Conservation (phyloP, 2,329 filamentous ascomycete species). For the Pezicula carpinea region DNA sequence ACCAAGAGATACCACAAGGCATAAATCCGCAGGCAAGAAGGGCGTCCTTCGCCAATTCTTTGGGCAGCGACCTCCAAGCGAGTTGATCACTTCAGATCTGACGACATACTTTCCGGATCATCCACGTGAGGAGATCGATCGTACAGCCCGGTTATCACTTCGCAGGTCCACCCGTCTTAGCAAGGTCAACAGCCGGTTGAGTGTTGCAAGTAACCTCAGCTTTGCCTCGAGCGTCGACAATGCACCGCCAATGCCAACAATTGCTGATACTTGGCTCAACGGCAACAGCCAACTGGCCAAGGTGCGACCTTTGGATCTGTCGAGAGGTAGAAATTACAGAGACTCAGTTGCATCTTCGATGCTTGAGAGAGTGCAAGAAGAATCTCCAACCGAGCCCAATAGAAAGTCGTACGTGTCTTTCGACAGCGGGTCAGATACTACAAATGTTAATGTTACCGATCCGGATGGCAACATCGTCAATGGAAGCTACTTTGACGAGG, state of each 20-base stretch:
- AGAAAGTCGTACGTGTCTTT: conserved; percentile 91
- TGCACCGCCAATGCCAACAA: conserved; percentile 90
- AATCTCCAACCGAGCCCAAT: conserved; percentile 77
- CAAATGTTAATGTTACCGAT: conserved; percentile 69
- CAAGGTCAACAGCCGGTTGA: conserved; percentile 86
- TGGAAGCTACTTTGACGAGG: conserved; percentile 83
- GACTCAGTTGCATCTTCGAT: conserved; percentile 88
- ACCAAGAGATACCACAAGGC: conserved; percentile 28
- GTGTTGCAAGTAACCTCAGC: conserved; percentile 89
- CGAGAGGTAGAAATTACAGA: conserved; percentile 50
- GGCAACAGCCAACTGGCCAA: conserved; percentile 51
- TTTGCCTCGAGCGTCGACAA: conserved; percentile 89
- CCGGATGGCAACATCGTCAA: conserved; percentile 66
- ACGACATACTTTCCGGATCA: conserved; percentile 98
- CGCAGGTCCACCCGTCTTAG: conserved; percentile 86
- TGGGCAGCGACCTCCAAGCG: conserved; percentile 87
- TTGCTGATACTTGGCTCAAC: conserved; percentile 87
- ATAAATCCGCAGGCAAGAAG: conserved; percentile 40
- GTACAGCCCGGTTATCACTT: conserved; percentile 89
- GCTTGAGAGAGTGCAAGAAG: conserved; percentile 85
- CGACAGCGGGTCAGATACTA: conserved; percentile 68
- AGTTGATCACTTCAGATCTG: conserved; percentile 93
- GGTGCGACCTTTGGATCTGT: conserved; percentile 39
- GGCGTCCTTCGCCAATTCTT: conserved; percentile 75
- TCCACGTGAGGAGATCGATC: conserved; percentile 88